Base-by-base conservation (phyloP, 176 grass and related monocot genomes). In the Paspalum vaginatum region DNA sequence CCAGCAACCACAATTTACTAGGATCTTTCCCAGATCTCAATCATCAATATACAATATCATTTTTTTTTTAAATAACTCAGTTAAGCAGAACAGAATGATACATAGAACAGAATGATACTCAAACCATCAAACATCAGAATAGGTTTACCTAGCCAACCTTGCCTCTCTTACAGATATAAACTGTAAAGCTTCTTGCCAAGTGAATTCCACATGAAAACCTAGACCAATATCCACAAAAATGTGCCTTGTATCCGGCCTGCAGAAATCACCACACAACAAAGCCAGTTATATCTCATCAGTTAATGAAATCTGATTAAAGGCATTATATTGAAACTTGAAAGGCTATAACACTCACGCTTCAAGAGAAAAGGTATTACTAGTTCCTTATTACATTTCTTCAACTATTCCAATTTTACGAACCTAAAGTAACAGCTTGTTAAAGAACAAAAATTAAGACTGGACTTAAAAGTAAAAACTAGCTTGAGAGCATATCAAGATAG, bases 201-300 rank as follows among this genome's bases (percentile, higher is more conserved):
- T 94, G 61, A 94, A 94, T 85, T 94, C 95, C 63, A 98, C 95
- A 85, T 93, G 95, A 85, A 98, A 98, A 61, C 92, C 95, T 67
- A 98, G 87, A 74, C 92, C 95, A 47, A 98, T 64, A 61, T 98
- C 92, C 51, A 98, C 87, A 87, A 93, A 98, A 88, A 98, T 94
- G 73, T 81, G 92, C 26, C 86, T 82, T 24, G 92, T 89, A 45
- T 98, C 95, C 9, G 88, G 90, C 45, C 95, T 98, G 84, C 60
- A 21, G 37, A 55, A 75, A 80, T 80, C 5, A 49, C 12, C 12
- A 64, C 39, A 55, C 0, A 76, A 61, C 37, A 68, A 61, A 4
- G 18, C 61, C 7, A 16, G 14, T 61, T 54, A 69, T 1, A 53
- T 40, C 44, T 84, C 13, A 75, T 37, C 1, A 76, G 55, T n/a